A percentile compares a stretch with the other conserved stretches of the same genome.
Evolutionary conservation across 1,284 basidiomycete species (phyloP).

Genomic region (Termitomyces sp.): DNA sequence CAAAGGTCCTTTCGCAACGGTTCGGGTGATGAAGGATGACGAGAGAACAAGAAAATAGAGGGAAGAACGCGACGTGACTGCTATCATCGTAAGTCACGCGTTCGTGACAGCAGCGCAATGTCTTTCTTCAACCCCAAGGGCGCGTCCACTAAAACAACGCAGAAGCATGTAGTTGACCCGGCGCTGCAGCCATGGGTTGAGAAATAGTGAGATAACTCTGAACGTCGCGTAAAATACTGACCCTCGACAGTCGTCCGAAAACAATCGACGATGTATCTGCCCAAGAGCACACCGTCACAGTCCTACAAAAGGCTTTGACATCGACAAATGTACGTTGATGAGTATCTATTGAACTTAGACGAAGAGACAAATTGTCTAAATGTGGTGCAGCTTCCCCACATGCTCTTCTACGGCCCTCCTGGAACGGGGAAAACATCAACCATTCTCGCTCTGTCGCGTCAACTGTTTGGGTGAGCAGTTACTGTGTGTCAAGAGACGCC

Average conservation of each 20-base stretch:
- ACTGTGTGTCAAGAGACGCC: background rate
- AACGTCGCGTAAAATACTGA: background rate
- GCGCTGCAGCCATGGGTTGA: constrained; percentile 93
- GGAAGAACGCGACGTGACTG: constrained; percentile 30
- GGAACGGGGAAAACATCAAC: constrained; percentile 99
- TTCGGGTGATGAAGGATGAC: constrained; percentile 6
- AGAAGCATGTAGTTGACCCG: constrained; percentile 46
- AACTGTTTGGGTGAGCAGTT: constrained; percentile 82
- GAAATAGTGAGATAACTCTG: constrained; percentile 70
- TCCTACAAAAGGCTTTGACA: constrained; percentile 85
- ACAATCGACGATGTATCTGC: constrained; percentile 97
- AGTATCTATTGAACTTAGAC: too few species aligned
- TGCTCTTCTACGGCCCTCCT: constrained; percentile 99
- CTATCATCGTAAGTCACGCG: constrained; percentile 35
- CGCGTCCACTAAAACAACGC: constrained; percentile 30
- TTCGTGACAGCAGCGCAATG: constrained; percentile 41
- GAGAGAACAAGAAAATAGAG: constrained; percentile 19
- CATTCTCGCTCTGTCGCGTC: constrained; percentile 89
- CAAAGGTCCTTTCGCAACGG: constrained; percentile 21
- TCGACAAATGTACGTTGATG: constrained; percentile 86
- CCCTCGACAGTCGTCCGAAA: constrained; percentile 75
- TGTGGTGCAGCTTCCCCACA: constrained; percentile 82
- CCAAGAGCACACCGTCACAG: constrained; percentile 93
- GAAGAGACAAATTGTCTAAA: constrained; percentile 1
- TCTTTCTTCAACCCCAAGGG: constrained; percentile 53